Base-by-base conservation (phyloP, 108 stramenopile genomes). In the Hondaea fermentalgiana region DNA sequence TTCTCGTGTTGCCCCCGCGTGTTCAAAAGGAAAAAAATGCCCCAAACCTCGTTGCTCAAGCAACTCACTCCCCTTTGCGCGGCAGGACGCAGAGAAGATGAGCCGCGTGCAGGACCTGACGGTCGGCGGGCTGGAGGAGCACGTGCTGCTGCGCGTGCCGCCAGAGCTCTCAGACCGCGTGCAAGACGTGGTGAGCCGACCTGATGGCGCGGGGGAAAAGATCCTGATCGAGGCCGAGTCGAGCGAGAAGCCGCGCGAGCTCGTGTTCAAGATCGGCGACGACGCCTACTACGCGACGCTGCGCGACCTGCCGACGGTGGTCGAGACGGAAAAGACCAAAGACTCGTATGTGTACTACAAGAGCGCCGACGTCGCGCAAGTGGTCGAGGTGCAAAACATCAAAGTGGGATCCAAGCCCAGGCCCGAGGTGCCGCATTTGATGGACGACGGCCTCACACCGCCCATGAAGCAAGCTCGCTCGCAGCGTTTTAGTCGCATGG, bases 231-330 rank as follows among this genome's bases (percentile, higher is more conserved):
- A n/a, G n/a, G 51, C n/a, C 49, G 76, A 83, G 76, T 45, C 17
- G 14, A 16, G 19, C 45, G 51, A 83, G 51, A 83, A 83, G 25
- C 45, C 49, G 49, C 45, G 76, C 45, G 76, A 83, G n/a, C 51
- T 47, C 23, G 25, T 83, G 2, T 83, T 83, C 51, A 47, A 83
- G 76, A 83, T 83, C 51, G 76, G 76, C 49, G 51, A 53, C 49
- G 76, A 83, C 51, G 28, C 45, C 19, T 83, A 53, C 76, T 83
- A 83, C 51, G 76, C 76, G 49, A 53, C 76, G 76, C 51, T 83
- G 25, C 12, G 76, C 8, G 76, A 83, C 76, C 76, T 83, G 45
- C 76, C 76, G 17, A 83, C 76, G 76, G 49, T 83, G 45, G 76
- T 83, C 43, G 76, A 83, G 28, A 83, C 76, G 14, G 51, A 53